Evolutionary conservation across 2,329 filamentous ascomycete genomes (phyloP), one percentile per base, ranked within the genome.

Genomic region (Ascochyta lentis): DNA sequence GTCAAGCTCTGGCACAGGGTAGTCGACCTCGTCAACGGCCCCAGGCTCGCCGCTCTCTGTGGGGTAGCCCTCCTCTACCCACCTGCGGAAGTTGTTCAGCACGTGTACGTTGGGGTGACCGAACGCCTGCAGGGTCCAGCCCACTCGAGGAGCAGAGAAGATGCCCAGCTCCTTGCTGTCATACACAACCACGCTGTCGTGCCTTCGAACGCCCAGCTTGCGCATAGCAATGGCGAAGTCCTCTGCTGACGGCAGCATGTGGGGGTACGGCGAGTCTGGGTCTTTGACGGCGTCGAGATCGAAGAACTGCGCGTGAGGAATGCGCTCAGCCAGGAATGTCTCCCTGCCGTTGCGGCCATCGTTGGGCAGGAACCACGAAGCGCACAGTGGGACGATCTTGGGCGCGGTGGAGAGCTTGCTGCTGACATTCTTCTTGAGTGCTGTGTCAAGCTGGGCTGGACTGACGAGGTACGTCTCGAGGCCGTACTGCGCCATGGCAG

Each of bases 281-380:
- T 99, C 93, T 69, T 95, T 92, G 72, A 96, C 85, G 68, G 87
- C 91, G 77, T 99, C 95, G 49, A 99, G 84, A 76, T 99, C 93
- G 76, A 99, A 99, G 84, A 98, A 99, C 29, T 92, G 90, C 1
- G 95, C 89, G 69, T 89, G 88, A 22, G 93, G 94, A 61, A 99
- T 95, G 68, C 92, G 91, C 72, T 88, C 86, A 72, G 91, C 85
- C 64, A 87, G 85, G 81, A 94, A 99, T 39, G 89, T 86, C 61
- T 95, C 83, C 65, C 90, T 86, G 49, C 95, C 95, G 45, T 86
- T 90, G 59, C 92, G 88, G 49, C 86, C 86, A 63, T 96, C 94
- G 76, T 96, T 98, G 60, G 95, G 95, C 60, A 99, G 85, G 73
- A 97, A 99, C 95, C 95, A 99, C 23, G 92, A 85, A 42, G 93